phyloP scores from a whole-genome alignment of 177 flowering plant genomes.

The Vitis hybrid region DNA sequence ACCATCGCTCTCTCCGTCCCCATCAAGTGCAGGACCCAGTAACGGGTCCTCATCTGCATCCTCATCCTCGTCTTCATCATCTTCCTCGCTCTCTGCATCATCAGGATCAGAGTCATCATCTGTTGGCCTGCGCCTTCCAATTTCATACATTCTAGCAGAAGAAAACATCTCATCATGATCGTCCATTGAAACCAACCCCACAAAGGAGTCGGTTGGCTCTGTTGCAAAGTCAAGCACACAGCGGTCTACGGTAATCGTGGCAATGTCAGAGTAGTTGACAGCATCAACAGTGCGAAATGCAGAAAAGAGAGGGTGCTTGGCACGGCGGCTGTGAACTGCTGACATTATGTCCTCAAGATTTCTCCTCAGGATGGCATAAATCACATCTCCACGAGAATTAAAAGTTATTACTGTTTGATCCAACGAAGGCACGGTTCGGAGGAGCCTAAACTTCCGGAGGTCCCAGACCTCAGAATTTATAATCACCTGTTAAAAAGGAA shows the following conservation, averaged over 20 bases:
- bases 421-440: conserved; percentile 85
- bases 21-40: conserved; percentile 49
- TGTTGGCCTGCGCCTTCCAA: conserved; percentile 84
- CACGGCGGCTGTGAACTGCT: conserved; percentile 75
- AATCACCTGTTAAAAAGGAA: conserved; percentile 59
- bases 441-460: conserved; percentile 83
- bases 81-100: conserved; percentile 89
- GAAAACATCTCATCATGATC: conserved; percentile 90
- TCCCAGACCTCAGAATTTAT: conserved; percentile 99
- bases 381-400: conserved; percentile 81
- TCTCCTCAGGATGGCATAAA: conserved; percentile 84
- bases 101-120: conserved; percentile 99
- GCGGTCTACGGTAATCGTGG: conserved; percentile 88
- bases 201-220: conserved; percentile 88
- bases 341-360: conserved; percentile 87
- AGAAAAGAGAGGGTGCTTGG: conserved; percentile 77
- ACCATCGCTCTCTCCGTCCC: conserved; percentile 61
- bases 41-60: conserved; percentile 55
- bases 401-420: conserved; percentile 89
- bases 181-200: conserved; percentile 93
- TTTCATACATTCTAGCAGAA: conserved; percentile 85
- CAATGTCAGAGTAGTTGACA: conserved; percentile 88
- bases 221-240: conserved; percentile 92
- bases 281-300: conserved; percentile 96
- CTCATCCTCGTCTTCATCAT: conserved; percentile 66